Evolutionary conservation across 441 rosid species (phyloP), one percentile per base, ranked within the genome.

Genomic region (Kokia cookei): DNA sequence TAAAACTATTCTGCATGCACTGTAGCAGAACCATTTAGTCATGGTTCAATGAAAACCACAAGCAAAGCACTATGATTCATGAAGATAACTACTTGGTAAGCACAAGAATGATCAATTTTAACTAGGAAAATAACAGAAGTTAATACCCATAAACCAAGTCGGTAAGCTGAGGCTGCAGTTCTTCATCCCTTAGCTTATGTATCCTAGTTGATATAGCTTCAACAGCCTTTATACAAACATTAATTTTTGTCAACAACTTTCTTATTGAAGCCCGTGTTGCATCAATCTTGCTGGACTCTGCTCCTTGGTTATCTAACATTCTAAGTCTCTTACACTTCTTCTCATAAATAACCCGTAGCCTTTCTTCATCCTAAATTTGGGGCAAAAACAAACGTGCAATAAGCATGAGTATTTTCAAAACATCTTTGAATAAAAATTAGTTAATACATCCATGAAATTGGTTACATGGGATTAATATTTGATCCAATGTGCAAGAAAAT

Each of bases 111-210:
- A 53, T 35, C 19, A 53, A 53, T 17, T 35, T 19, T 53, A 35
- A 69, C 17, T 54, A 69, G 35, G 50, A 54, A 54, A 69, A 43
- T 48, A 75, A 43, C 9, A 45, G 29, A 42, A 45, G 69, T 9
- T 68, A 65, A 42, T 90, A 91, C 96, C 98, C 91, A 65, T 83
- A 80, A 82, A 93, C 86, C 60, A 93, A 79, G 82, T 87, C 85
- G 35, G 86, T 80, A 73, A 93, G 88, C 64, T 85, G 96, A 64
- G 98, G 98, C 82, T 78, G 90, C 84, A 93, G 74, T 78, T 93
- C 96, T 81, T 93, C 93, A 60, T 93, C 98, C 83, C 98, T 87
- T 78, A 93, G 76, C 79, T 81, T 82, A 82, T 93, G 93, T 80
- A 93, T 93, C 84, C 91, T 82, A 69, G 77, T 85, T 62, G 98